A percentile compares a stretch with the other conserved stretches of the same genome.
phyloP scores from a whole-genome alignment of 345 rosid genomes.

The Pelargonium nanum region DNA sequence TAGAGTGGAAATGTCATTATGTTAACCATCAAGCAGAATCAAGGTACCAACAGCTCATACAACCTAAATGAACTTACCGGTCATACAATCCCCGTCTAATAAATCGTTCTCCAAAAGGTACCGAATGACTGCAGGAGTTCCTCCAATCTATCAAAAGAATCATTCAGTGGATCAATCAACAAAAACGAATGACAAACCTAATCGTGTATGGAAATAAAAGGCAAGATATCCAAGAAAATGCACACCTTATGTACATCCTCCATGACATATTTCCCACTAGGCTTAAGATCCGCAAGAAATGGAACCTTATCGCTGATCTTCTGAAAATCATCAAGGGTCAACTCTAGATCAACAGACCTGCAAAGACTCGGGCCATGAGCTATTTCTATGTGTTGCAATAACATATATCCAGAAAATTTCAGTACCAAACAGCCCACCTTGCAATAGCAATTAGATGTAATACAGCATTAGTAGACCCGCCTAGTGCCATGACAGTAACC shows the following conservation, averaged over 20 bases:
- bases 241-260: slow-evolving; percentile 90
- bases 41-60: background rate
- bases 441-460: slow-evolving; percentile 95
- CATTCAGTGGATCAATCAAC: background rate
- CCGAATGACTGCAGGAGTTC: slow-evolving; percentile 64
- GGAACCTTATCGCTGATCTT: slow-evolving; percentile 87
- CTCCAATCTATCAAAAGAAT: slow-evolving; percentile 46
- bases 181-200: background rate
- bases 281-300: slow-evolving; percentile 90
- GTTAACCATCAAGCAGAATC: slow-evolving; percentile 1
- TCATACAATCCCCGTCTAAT: slow-evolving; percentile 62
- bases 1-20: slow-evolving; percentile 19
- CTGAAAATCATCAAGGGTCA: slow-evolving; percentile 91
- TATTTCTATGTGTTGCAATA: slow-evolving; percentile 7
- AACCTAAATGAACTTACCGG: slow-evolving; percentile 35
- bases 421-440: slow-evolving; percentile 30
- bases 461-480: slow-evolving; percentile 97
- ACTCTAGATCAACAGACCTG: slow-evolving; percentile 94
- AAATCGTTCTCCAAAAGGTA: slow-evolving; percentile 57
- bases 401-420: slow-evolving; percentile 2
- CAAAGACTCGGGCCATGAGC: slow-evolving; percentile 19
- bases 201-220: background rate
- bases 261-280: slow-evolving; percentile 98
- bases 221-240: slow-evolving; percentile 8
- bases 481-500: slow-evolving; percentile 94